Evolutionary conservation across 139 green algal genomes (phyloP), one percentile per base, ranked within the genome.

Genomic region (Closterium sp.): DNA sequence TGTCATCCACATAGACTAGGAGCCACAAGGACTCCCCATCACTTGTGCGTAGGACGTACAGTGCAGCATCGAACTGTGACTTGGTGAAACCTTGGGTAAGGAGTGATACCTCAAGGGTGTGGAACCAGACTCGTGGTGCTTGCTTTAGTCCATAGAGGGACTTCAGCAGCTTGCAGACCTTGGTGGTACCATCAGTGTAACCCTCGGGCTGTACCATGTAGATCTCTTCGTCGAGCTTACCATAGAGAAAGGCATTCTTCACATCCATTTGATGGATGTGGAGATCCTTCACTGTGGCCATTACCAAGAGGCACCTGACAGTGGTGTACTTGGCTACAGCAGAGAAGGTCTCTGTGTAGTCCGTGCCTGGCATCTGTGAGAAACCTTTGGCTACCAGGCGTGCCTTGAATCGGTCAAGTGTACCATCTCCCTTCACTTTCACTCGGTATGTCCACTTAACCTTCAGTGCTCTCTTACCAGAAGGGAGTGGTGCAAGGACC

Each of bases 191-290:
- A 73, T 73, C 10, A 3, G 50, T 24, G 50, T 73, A 73, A 73
- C 50, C 50, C 10, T 73, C 50, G 9, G 50, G 89, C 31, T 90
- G 70, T 21, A 32, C 27, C 89, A 92, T 88, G 31, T 90, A 92
- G 22, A 92, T 92, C 29, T 92, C 89, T n/a, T 92, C 89, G 11
- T 92, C 89, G 7, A 92, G 31, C 24, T 92, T 73, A 29, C 89
- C 89, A 92, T 92, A 91, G 10, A 92, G 70, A 92, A 92, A 92
- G n/a, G 89, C 89, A 9, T 73, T 92, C 89, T 92, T 92, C 70
- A 92, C 73, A 92, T 92, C 89, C 70, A 92, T 90, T 50, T 92
- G 70, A 62, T 92, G 70, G n/a, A 92, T 45, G 11, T 92, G 30
- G 13, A 87, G 24, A 45, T 92, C 31, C 29, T 50, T 87, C n/a